Base-by-base conservation (phyloP, 169 alveolate genomes). In the Plasmodium adleri region DNA sequence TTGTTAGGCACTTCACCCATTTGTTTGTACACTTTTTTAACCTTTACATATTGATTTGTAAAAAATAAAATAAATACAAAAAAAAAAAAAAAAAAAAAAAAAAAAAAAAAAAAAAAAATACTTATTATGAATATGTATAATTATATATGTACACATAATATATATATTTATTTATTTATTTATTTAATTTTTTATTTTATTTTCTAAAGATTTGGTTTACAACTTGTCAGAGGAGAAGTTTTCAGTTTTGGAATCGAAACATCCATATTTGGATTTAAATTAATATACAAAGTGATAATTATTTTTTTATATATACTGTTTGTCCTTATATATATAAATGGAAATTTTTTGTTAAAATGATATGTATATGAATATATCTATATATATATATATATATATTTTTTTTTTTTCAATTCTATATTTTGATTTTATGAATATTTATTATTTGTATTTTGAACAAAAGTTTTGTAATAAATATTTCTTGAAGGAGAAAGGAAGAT, bases 1-100 rank as follows among this genome's bases (percentile, higher is more conserved):
- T 59, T 74, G 15, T 13, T 43, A 74, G 91, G 62, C 91, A 83
- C 28, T 83, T 68, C 32, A 83, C 91, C 49, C 91, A 83, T 47
- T 49, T 83, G 85, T 83, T 58, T 15, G 54, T 83, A 28, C 91
- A 83, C 63, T 83, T 68, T 54, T 26, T 26, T 22, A 83, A 83
- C 47, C 86, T 83, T 68, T 52, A 12, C 17, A 83, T 83, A 10
- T 70, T 83, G 59, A 83, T 83, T 22, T 83, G 91, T 83, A 83
- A 83, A 10, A 70, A 63, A 45, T 7, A 52, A 64, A 74, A 60
- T 26, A 52, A 45, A 67, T 47, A 70, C 50, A 24, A 13, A 64
- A 28, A 24, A 8, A 9, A 32, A 6, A 64, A 6, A 15, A 13
- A 3, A 64, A 64, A 24, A 64, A 64, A 64, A n/a, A 32, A 13